Base-by-base conservation (phyloP, 148 eudicot species). In the Chenopodium album region DNA sequence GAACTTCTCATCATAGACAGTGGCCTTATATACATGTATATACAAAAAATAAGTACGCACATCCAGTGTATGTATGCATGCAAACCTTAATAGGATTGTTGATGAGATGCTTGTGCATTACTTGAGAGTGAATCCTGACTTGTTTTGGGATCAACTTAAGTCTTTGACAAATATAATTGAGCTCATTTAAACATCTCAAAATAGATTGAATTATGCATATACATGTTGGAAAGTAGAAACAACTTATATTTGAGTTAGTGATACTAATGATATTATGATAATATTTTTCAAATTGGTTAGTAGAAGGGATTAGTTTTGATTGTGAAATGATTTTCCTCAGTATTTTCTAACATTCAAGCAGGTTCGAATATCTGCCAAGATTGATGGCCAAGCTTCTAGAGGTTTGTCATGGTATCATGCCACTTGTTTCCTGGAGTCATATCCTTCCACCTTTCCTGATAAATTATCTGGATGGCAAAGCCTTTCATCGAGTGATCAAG, bases 331-430 rank as follows among this genome's bases (percentile, higher is more conserved):
- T 37, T 28, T 9, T 32, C 9, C 64, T 72, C 4, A 28, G 31
- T 73, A 66, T 78, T 67, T 50, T 29, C 8, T 77, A 54, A 71
- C 60, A 32, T 34, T 71, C 56, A 76, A 48, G 84, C 87, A 94
- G 98, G 91, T 93, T 65, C 97, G 99, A n/a, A 82, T 94, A 82
- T 97, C 99, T 62, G 82, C 89, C 82, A 96, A 96, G 84, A 88
- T 91, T 82, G 92, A 89, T 47, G 95, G 93, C 87, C 93, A 90
- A 90, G 92, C 91, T 80, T 81, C 94, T 50, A 90, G 63, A 87
- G 81, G 92, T 64, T 86, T 94, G 88, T 84, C 92, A 81, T 97
- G 99, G 99, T 85, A 94, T 86, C 99, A 97, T 86, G 97, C 97
- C 73, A 87, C 70, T 59, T 97, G 99, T 87, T 92, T 88, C 87